These are phyloP conservation scores for Rhinocladiella mackenziei DNA, from an alignment of 2,329 filamentous ascomycete species.

Conservation along the genomic window DNA sequence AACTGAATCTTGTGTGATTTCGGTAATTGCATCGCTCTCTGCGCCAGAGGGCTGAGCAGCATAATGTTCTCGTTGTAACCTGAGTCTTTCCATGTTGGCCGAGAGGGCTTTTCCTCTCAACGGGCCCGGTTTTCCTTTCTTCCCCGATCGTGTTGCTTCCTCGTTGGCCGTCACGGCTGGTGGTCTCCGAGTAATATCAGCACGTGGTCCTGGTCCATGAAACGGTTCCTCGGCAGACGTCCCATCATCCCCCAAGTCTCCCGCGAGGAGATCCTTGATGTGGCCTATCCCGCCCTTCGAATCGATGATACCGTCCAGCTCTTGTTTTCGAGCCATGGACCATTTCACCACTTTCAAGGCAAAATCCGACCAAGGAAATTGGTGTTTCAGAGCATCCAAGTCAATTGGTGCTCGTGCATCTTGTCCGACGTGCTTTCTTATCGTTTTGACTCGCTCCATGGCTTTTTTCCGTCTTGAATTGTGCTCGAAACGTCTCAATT, in stretches of 20 bases:
- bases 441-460: constrained; percentile 2
- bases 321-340: constrained; percentile 29
- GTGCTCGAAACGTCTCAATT: background rate
- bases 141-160: too few species aligned
- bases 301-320: constrained; percentile 15
- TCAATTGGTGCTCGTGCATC: constrained; percentile 39
- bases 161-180: too few species aligned
- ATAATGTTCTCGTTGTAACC: constrained; percentile 2
- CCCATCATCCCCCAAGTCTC: too few species aligned
- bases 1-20: constrained; percentile 1
- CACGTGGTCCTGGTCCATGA: too few species aligned
- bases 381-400: constrained; percentile 41
- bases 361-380: constrained; percentile 51
- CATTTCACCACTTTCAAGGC: constrained; percentile 45
- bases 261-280: constrained; percentile 13
- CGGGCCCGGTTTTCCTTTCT: too few species aligned
- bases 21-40: background rate
- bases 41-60: constrained; percentile 1
- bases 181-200: too few species aligned
- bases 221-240: too few species aligned
- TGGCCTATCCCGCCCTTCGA: constrained; percentile 15
- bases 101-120: too few species aligned
- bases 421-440: constrained; percentile 30
- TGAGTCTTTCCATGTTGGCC: too few species aligned
- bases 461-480: background rate